Conservation (phyloP, 306 rosid genomes). For the Quercus suber region DNA sequence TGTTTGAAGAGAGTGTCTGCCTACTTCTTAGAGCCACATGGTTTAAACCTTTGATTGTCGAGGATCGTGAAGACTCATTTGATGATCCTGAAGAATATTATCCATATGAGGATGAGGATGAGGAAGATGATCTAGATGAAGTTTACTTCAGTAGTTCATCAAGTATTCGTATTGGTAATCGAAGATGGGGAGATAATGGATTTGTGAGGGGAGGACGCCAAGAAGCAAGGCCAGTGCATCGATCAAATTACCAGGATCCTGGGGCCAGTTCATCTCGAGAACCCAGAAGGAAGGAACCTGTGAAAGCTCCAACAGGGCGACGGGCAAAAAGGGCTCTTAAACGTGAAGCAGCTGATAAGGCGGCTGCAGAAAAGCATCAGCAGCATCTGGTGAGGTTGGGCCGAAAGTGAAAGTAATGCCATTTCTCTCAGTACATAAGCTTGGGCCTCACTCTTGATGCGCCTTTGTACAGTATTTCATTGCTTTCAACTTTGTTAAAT, state of each 20-base stretch:
- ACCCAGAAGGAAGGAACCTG: slow-evolving; percentile 47
- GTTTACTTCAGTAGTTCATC: slow-evolving; percentile 50
- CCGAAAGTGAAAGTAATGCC: slow-evolving; percentile 45
- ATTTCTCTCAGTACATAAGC: slow-evolving; percentile 2
- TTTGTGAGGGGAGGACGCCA: slow-evolving; percentile 69
- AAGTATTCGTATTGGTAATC: slow-evolving; percentile 74
- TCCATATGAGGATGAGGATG: slow-evolving; percentile 52
- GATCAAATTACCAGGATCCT: slow-evolving; percentile 37
- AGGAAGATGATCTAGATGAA: slow-evolving; percentile 55
- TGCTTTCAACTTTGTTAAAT: slow-evolving; percentile 1
- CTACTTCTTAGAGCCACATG: slow-evolving; percentile 83
- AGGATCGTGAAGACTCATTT: slow-evolving; percentile 35
- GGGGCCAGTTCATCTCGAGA: slow-evolving; percentile 64
- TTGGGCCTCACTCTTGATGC: background rate
- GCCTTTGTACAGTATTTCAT: slow-evolving; percentile 26
- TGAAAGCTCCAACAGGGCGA: slow-evolving; percentile 48
- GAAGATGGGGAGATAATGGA: slow-evolving; percentile 92
- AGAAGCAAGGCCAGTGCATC: slow-evolving; percentile 63
- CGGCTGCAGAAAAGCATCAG: slow-evolving; percentile 78
- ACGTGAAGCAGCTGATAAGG: slow-evolving; percentile 87
- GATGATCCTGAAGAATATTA: slow-evolving; percentile 45
- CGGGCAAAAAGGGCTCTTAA: slow-evolving; percentile 82
- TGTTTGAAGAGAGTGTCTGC: slow-evolving; percentile 95
- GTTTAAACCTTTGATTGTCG: slow-evolving; percentile 60
- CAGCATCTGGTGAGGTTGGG: slow-evolving; percentile 67